Evolutionary conservation across 2,329 filamentous ascomycete species (phyloP), one percentile per base, ranked within the genome.

Genomic region (Fusarium pininemorale): DNA sequence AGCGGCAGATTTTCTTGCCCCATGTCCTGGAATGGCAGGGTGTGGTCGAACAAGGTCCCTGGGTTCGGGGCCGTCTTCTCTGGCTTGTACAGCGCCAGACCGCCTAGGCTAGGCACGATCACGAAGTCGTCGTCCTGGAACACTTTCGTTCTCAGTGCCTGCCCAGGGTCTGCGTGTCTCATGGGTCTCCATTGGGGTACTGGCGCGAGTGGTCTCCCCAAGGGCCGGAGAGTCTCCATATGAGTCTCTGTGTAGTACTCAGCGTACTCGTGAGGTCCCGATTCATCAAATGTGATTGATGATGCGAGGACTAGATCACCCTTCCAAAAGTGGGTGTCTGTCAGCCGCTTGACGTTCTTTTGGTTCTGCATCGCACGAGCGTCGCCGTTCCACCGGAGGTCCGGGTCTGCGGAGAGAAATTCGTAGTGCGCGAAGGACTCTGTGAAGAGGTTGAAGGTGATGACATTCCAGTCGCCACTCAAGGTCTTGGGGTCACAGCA

Each of bases 51-150:
- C n/a, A 44, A 16, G 15, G 42, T 44, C n/a, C 42, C 42, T 11
- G 42, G n/a, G 15, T 44, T 44, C 10, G 15, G 42, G 10, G 42
- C 42, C 42, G 24, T 15, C 16, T 8, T 44, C 10, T 44, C n/a
- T 5, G 64, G 69, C n/a, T 60, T 44, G 15, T 63, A 63, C 7
- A 77, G 22, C 32, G 47, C 54, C 7, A 77, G 26, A 8, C 73
- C 74, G 16, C 56, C 45, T 2, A 39, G 13, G 4, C 63, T 70
- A 11, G 74, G 65, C 10, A 72, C 53, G 42, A 77, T 24, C 11
- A 77, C 30, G 50, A 64, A 64, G 28, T 67, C 62, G 24, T 77
- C 69, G 11, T 77, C 74, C 39, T 74, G 70, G 11, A 76, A 72
- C 16, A 71, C 44, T 50, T 53, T 56, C 7, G 22, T 59, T 14